Evolutionary conservation across 176 grass and related monocot species (phyloP).

Genomic region (Hsuehochloa calcarea): DNA sequence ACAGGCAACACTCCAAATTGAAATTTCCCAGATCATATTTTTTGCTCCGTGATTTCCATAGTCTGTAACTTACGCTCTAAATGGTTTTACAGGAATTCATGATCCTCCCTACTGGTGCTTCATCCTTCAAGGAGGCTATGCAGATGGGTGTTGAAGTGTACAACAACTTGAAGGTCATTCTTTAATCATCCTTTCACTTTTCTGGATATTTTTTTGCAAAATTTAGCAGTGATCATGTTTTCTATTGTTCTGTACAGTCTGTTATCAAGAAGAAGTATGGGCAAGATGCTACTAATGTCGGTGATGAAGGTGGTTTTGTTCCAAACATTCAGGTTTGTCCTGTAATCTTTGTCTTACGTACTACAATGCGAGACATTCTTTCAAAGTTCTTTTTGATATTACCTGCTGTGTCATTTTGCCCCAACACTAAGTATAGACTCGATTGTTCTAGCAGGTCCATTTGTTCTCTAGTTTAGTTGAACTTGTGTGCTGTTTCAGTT

Average conservation of each 20-base stretch:
- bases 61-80: not conserved
- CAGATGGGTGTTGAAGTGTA: constrained; percentile 99
- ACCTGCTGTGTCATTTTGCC: not conserved
- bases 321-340: constrained; percentile 86
- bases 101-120: constrained; percentile 88
- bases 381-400: not conserved
- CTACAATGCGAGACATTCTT: not conserved
- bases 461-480: not conserved
- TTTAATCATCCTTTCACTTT: not conserved
- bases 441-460: not conserved
- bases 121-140: constrained; percentile 96
- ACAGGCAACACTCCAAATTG: constrained; percentile 48
- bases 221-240: not conserved
- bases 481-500: not conserved
- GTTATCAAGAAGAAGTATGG: constrained; percentile 99
- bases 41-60: not conserved
- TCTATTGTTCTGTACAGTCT: constrained; percentile 31
- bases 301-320: constrained; percentile 98
- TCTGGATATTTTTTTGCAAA: not conserved
- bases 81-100: constrained; percentile 76
- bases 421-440: not conserved
- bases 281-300: constrained; percentile 96
- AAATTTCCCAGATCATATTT: not conserved
- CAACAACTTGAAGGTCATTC: constrained; percentile 77
- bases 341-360: not conserved